Evolutionary conservation across 768 basidiomycete species (phyloP).

Genomic region (Pleurotus pulmonarius): DNA sequence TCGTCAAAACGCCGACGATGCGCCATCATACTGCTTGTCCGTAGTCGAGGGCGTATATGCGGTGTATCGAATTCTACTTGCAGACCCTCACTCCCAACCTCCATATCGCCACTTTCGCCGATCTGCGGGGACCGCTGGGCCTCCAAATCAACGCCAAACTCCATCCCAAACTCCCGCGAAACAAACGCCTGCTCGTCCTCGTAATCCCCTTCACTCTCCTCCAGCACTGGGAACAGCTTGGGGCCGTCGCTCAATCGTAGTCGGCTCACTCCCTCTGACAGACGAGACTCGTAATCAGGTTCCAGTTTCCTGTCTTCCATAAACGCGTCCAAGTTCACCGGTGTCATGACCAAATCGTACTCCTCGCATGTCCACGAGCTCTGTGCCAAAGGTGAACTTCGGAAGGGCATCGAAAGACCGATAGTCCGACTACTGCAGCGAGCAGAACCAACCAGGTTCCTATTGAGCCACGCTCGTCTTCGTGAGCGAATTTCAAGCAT

Average conservation of each 20-base stretch:
- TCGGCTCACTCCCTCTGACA: slow-evolving; percentile 7
- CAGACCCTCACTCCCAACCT: slow-evolving; percentile 3
- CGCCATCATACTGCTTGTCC: slow-evolving; percentile 31
- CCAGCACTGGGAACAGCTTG: slow-evolving; percentile 37
- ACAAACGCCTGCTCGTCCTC: slow-evolving; percentile 20
- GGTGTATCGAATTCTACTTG: slow-evolving; percentile 23
- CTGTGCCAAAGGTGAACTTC: slow-evolving; percentile 46
- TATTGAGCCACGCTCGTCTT: slow-evolving; percentile 65
- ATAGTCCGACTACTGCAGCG: slow-evolving; percentile 23
- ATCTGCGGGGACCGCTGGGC: slow-evolving; percentile 14
- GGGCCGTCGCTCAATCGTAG: slow-evolving; percentile 14
- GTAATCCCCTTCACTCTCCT: slow-evolving; percentile 28
- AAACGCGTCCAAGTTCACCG: slow-evolving; percentile 4
- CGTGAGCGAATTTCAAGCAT: slow-evolving; percentile 56
- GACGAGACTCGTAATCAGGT: slow-evolving; percentile 7
- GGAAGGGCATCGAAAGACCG: slow-evolving; percentile 47
- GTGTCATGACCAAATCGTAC: slow-evolving; percentile 17
- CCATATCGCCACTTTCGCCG: neutral
- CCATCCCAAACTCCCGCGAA: slow-evolving; percentile 27
- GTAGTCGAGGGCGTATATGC: slow-evolving; percentile 23
- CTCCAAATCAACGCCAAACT: slow-evolving; percentile 27
- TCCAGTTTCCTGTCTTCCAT: slow-evolving; percentile 11
- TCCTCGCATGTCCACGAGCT: slow-evolving; percentile 36
- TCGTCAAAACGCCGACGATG: slow-evolving; percentile 17
- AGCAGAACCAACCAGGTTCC: slow-evolving; percentile 31